A percentile compares a stretch with the other conserved stretches of the same genome.
Evolutionary conservation across 2,329 filamentous ascomycete species (phyloP).

Genomic region (Colletotrichum tropicale): DNA sequence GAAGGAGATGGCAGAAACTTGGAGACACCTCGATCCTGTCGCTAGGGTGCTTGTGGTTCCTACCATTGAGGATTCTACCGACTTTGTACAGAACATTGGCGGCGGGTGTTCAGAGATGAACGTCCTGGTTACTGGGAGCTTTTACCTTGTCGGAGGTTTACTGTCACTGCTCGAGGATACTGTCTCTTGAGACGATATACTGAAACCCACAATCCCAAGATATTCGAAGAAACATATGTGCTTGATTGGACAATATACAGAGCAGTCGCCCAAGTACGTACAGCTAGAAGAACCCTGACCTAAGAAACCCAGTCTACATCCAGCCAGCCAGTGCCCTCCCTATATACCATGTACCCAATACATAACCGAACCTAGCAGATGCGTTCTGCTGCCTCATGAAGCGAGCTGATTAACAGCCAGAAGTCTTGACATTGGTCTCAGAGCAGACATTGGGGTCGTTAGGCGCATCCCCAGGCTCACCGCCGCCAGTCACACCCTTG

Average conservation of each 20-base stretch:
- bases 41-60: neutral
- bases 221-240: neutral
- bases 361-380: neutral
- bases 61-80: neutral
- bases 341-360: neutral
- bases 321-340: neutral
- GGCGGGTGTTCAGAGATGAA: neutral
- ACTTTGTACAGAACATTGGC: neutral
- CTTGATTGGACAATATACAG: neutral
- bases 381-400: no score
- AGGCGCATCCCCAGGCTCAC: constrained; percentile 31
- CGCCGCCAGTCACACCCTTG: constrained; percentile 36
- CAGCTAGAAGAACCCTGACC: neutral
- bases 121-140: neutral
- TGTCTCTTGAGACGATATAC: neutral
- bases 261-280: neutral
- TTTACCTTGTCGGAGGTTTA: neutral
- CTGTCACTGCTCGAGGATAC: neutral
- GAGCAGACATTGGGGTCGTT: constrained; percentile 3
- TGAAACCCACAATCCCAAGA: neutral
- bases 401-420: neutral
- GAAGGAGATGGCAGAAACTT: neutral
- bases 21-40: neutral
- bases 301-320: neutral
- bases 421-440: constrained; percentile 5